phyloP scores from a whole-genome alignment of 2,329 filamentous ascomycete species.

The Aspergillus fumigatiaffinis region DNA sequence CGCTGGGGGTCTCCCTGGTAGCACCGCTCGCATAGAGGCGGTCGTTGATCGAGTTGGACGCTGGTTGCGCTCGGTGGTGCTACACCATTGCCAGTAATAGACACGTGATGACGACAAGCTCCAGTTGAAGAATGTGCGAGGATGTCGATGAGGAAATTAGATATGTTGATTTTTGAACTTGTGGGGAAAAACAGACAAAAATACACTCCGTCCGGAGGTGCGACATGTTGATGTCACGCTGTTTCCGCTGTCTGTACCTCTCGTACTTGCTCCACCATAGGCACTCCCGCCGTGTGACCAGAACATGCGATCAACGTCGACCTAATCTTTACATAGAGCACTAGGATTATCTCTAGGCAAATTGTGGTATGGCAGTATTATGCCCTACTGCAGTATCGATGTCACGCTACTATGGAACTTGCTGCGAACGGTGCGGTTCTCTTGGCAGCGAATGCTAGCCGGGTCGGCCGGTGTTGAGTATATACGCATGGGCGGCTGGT shows the following conservation, averaged over 20 bases:
- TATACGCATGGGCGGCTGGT: too few species aligned
- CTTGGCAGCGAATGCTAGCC: too few species aligned
- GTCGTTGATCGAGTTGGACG: slow-evolving; percentile 23
- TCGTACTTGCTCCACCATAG: slow-evolving; percentile 9
- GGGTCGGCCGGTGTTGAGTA: too few species aligned
- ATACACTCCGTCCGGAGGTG: not conserved
- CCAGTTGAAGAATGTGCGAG: not conserved
- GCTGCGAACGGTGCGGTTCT: too few species aligned
- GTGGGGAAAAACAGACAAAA: not conserved
- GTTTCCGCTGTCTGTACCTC: slow-evolving; percentile 5
- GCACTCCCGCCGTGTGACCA: slow-evolving; percentile 11
- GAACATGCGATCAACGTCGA: not conserved
- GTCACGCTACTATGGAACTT: not conserved
- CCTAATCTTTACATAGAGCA: not conserved
- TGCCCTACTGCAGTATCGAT: not conserved
- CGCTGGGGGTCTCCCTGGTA: slow-evolving; percentile 73
- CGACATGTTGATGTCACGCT: slow-evolving; percentile 7
- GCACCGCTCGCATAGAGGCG: slow-evolving; percentile 69
- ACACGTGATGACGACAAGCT: not conserved
- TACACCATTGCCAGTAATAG: slow-evolving; percentile 33
- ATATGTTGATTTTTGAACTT: not conserved
- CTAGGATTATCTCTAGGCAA: not conserved
- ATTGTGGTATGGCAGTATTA: not conserved
- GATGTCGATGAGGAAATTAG: not conserved
- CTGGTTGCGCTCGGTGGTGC: slow-evolving; percentile 23